Evolutionary conservation across 2,329 filamentous ascomycete genomes (phyloP).

Genomic region (Cordyceps militaris): DNA sequence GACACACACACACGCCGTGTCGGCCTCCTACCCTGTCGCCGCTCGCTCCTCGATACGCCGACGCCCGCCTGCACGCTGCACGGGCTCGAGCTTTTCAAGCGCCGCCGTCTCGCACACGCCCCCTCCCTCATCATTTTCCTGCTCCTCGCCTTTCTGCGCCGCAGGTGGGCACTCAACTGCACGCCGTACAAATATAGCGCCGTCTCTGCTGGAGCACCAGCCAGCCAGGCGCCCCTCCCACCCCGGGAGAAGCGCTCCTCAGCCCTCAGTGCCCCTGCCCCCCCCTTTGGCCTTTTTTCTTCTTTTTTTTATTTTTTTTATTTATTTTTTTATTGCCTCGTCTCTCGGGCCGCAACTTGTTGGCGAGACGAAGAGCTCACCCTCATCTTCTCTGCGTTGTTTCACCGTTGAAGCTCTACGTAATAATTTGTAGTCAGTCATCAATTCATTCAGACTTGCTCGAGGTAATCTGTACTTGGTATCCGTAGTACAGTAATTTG

Average conservation of each 20-base stretch:
- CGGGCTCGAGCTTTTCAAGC: constrained; percentile 1
- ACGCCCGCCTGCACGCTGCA: background rate
- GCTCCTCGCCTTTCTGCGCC: background rate
- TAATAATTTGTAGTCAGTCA: too few species aligned
- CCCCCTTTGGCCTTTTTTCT: background rate
- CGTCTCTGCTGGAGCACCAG: constrained; percentile 1
- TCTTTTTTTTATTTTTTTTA: background rate
- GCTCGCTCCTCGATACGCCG: background rate
- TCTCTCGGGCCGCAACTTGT: background rate
- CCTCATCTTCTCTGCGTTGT: constrained; percentile 1
- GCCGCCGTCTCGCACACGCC: constrained; percentile 2
- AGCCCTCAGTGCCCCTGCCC: background rate
- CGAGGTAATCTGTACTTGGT: too few species aligned
- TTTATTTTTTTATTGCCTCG: background rate
- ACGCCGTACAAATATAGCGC: constrained; percentile 8
- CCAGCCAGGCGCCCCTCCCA: constrained; percentile 8
- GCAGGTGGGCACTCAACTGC: constrained; percentile 7
- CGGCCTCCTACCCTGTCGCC: constrained; percentile 3
- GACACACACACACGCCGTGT: background rate
- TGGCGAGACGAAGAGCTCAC: background rate
- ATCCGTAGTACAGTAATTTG: background rate
- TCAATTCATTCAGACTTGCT: too few species aligned
- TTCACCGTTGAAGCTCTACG: background rate
- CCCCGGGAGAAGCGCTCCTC: constrained; percentile 9
- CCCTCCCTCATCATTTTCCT: background rate